A percentile compares a stretch with the other conserved stretches of the same genome.
phyloP scores from a whole-genome alignment of 495 filamentous ascomycete species.

The Penicillium chermesinum region DNA sequence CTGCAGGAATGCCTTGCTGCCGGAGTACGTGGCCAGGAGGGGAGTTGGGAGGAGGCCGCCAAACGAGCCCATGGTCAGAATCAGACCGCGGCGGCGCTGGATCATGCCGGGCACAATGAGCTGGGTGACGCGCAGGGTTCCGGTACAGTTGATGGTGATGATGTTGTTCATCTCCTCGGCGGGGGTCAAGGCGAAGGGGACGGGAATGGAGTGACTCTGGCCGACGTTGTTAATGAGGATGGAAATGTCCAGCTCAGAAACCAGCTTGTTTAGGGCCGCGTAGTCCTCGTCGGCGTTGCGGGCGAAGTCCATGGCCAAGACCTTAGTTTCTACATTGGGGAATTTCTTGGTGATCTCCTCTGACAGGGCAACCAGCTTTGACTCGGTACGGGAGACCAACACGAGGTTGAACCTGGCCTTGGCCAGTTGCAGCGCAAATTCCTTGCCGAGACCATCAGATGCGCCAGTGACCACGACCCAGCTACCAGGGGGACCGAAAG shows the following conservation, averaged over 20 bases:
- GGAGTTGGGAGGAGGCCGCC: constrained; percentile 88
- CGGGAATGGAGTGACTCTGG: constrained; percentile 85
- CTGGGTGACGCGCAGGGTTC: constrained; percentile 80
- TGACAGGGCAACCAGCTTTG: constrained; percentile 76
- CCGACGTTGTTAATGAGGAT: constrained; percentile 98
- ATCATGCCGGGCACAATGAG: constrained; percentile 81
- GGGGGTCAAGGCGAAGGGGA: constrained; percentile 75
- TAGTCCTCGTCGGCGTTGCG: constrained; percentile 72
- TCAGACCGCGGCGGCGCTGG: constrained; percentile 74
- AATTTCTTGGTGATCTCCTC: constrained; percentile 66
- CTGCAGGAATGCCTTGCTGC: constrained; percentile 96
- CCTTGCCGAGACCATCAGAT: constrained; percentile 94
- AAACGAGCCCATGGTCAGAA: constrained; percentile 96
- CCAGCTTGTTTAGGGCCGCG: constrained; percentile 57
- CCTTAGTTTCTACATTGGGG: constrained; percentile 61
- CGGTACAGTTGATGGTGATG: constrained; percentile 88
- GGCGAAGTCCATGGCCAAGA: constrained; percentile 86
- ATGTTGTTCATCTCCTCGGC: constrained; percentile 79
- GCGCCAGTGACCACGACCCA: constrained; percentile 96
- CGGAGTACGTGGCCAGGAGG: constrained; percentile 92
- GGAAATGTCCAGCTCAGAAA: constrained; percentile 71
- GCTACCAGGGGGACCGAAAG: constrained; percentile 84
- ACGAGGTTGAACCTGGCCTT: constrained; percentile 85
- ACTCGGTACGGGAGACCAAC: constrained; percentile 87
- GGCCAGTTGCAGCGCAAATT: constrained; percentile 90